phyloP scores from a whole-genome alignment of 257 asterid species.

The Prunella vulgaris region DNA sequence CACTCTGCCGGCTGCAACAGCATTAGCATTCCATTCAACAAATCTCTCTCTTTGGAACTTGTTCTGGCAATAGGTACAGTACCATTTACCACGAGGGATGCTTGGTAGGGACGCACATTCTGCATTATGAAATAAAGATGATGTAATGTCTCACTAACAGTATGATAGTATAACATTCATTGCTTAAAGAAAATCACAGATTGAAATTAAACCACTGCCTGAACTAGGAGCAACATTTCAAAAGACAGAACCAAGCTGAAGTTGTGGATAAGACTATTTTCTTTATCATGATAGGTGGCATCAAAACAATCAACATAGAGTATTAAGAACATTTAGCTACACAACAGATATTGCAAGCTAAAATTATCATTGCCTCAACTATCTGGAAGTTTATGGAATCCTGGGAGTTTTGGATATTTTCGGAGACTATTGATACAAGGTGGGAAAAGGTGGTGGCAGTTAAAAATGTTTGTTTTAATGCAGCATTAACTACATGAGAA shows the following conservation, averaged over 20 bases:
- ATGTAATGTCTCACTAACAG: conserved; percentile 4
- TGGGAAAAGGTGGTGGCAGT: neutral
- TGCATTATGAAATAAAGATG: conserved; percentile 36
- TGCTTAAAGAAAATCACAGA: neutral
- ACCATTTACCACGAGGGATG: conserved; percentile 94
- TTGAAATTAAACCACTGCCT: neutral
- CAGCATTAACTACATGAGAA: too few relatives aligned
- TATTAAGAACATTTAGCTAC: neutral
- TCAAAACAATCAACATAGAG: neutral
- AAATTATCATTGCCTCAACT: neutral
- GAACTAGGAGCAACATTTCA: neutral
- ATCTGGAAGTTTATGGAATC: too few relatives aligned
- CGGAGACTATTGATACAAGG: neutral
- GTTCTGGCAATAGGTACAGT: conserved; percentile 89
- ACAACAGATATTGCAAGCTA: conserved; percentile 7
- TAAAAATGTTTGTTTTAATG: neutral
- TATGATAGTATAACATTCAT: conserved; percentile 1
- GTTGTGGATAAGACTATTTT: neutral
- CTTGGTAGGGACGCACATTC: conserved; percentile 78
- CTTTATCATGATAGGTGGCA: neutral
- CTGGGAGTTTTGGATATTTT: neutral
- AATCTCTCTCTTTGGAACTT: conserved; percentile 80
- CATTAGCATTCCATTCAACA: conserved; percentile 75
- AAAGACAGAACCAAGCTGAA: neutral
- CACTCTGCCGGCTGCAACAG: conserved; percentile 91